Percentiles rank a stretch among this genome's conserved stretches.
Evolutionary conservation across 768 basidiomycete genomes (phyloP).

Genomic region (Stropharia rugosoannulata): DNA sequence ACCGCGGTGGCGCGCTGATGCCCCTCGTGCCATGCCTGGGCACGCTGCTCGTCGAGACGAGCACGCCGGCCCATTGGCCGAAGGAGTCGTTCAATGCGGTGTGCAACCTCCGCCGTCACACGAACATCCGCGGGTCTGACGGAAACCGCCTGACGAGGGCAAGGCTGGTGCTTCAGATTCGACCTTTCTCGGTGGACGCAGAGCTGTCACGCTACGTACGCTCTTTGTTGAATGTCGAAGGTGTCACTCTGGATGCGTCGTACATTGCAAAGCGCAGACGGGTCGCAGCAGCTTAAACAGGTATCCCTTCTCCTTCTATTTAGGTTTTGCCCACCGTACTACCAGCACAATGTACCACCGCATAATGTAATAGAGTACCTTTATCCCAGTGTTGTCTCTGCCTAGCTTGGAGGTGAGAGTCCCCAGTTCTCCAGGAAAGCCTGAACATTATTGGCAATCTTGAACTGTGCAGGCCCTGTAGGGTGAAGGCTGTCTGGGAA

Average conservation of each 20-base stretch:
- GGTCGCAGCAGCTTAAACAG: too few species aligned
- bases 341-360: too few species aligned
- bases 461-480: conserved; percentile 41
- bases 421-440: conserved; percentile 48
- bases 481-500: conserved; percentile 52
- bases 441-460: conserved; percentile 45
- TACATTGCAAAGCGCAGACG: background rate
- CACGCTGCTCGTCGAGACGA: background rate
- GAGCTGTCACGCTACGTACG: background rate
- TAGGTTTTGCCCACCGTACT: too few species aligned
- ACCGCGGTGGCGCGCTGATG: background rate
- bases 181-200: background rate
- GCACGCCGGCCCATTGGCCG: background rate
- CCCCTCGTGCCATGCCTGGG: background rate
- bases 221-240: background rate
- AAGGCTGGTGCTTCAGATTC: background rate
- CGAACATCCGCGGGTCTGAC: background rate
- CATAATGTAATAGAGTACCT: too few species aligned
- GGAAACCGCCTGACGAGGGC: background rate
- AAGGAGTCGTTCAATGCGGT: background rate
- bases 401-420: conserved; percentile 17
- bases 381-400: too few species aligned
- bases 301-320: too few species aligned
- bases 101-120: background rate
- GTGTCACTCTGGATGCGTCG: background rate